Evolutionary conservation across 306 rosid species (phyloP).

Genomic region (Cucurbita argyrosperma): DNA sequence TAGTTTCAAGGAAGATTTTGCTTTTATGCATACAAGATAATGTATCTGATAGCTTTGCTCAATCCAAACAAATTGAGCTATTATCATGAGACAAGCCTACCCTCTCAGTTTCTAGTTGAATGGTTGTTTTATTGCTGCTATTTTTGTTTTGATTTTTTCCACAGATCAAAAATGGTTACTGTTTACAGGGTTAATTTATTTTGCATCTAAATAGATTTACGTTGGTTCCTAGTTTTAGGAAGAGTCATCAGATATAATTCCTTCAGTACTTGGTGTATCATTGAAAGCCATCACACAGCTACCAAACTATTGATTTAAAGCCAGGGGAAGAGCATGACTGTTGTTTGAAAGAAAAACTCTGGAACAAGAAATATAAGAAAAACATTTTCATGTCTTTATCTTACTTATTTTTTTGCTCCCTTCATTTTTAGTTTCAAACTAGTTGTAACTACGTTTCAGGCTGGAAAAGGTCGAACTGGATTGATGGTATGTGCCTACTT

Average conservation of each 20-base stretch:
- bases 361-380: background rate
- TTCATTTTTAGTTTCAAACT: background rate
- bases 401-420: background rate
- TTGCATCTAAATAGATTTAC: background rate
- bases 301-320: background rate
- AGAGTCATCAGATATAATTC: background rate
- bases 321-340: background rate
- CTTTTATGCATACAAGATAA: background rate
- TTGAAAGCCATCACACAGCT: background rate
- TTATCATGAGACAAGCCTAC: background rate
- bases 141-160: background rate
- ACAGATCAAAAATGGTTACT: background rate
- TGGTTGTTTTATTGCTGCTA: background rate
- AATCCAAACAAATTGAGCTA: background rate
- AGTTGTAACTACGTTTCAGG: constrained; percentile 36
- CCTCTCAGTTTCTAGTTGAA: background rate
- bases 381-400: background rate
- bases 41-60: background rate
- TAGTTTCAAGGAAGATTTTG: background rate
- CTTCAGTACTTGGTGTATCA: background rate
- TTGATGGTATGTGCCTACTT: constrained; percentile 78
- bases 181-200: background rate
- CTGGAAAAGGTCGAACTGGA: constrained; percentile 97
- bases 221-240: background rate
- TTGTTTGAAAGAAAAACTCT: background rate